A percentile compares a stretch with the other conserved stretches of the same genome.
Conservation (phyloP, 805 yeast species). For the Wickerhamiella vanderwaltii region DNA sequence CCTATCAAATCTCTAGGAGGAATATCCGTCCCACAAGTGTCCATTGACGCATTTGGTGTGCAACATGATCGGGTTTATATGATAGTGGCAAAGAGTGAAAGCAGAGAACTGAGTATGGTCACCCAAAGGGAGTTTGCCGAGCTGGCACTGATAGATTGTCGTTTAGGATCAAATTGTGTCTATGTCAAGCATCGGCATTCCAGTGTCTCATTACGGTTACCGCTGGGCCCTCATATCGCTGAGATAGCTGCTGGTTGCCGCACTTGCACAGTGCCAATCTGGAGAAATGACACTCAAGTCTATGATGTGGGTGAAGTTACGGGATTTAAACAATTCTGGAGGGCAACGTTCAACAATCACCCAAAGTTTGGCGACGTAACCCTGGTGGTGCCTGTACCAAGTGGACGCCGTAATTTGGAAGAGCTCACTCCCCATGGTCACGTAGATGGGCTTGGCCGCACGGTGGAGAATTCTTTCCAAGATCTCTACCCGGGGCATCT, state of each 20-base stretch:
- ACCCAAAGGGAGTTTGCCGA: conserved; percentile 25
- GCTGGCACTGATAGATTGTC: conserved; percentile 20
- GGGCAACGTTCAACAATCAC: not conserved
- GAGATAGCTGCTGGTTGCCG: conserved; percentile 7
- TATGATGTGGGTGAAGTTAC: conserved; percentile 18
- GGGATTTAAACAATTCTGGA: conserved; percentile 11
- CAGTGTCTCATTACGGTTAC: conserved; percentile 13
- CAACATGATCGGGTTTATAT: conserved; percentile 26
- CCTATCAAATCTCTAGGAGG: conserved; percentile 29
- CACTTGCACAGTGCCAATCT: conserved; percentile 7
- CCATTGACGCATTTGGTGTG: conserved; percentile 25
- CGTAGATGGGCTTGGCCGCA: conserved; percentile 13
- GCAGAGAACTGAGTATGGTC: conserved; percentile 18
- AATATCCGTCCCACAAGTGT: conserved; percentile 20
- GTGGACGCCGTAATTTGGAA: conserved; percentile 18
- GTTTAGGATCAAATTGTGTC: conserved; percentile 16
- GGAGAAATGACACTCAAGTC: conserved; percentile 16
- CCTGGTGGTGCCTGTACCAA: conserved; percentile 18
- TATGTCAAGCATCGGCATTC: conserved; percentile 16
- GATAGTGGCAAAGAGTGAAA: conserved; percentile 18
- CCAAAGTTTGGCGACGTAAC: conserved; percentile 16
- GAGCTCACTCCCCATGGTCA: conserved; percentile 10
- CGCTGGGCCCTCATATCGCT: conserved; percentile 11
- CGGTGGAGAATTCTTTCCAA: conserved; percentile 21
- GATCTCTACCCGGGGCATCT: conserved; percentile 26